Conservation (phyloP, 805 yeast species). For the Tetrapisispora iriomotensis region DNA sequence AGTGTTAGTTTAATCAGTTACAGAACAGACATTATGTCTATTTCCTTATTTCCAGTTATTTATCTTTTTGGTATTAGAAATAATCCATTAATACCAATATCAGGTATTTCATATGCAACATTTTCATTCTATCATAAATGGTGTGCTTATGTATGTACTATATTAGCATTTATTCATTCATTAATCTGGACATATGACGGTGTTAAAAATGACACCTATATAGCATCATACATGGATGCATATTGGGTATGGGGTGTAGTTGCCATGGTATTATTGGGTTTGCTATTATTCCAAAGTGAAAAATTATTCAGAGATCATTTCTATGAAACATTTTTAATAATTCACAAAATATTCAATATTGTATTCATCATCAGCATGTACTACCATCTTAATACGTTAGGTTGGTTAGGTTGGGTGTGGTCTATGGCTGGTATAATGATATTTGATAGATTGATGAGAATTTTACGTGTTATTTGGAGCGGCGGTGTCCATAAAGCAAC, state of each 20-base stretch:
- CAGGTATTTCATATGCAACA: conserved; percentile 53
- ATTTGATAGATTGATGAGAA: conserved; percentile 41
- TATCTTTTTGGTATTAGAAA: conserved; percentile 65
- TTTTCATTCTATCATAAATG: conserved; percentile 60
- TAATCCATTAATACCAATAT: conserved; percentile 49
- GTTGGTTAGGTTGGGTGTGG: conserved; percentile 46
- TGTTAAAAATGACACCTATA: conserved; percentile 33
- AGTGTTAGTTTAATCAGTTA: conserved; percentile 38
- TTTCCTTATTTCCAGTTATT: conserved; percentile 47
- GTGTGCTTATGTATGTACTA: conserved; percentile 43
- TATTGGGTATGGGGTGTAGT: conserved; percentile 41
- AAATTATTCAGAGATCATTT: conserved; percentile 40
- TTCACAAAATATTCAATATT: conserved; percentile 49
- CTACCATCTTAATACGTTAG: conserved; percentile 45
- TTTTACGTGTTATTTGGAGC: conserved; percentile 30
- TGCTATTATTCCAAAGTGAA: conserved; percentile 40
- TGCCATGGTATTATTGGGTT: conserved; percentile 36
- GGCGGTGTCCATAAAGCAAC: conserved; percentile 22
- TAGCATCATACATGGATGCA: conserved; percentile 35
- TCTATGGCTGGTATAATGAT: conserved; percentile 38
- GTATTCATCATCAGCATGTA: conserved; percentile 46
- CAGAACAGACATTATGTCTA: conserved; percentile 42
- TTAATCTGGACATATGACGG: conserved; percentile 44
- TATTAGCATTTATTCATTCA: conserved; percentile 48
- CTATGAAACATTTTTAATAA: conserved; percentile 53